Base-by-base conservation (phyloP, 2,329 filamentous ascomycete genomes). In the Penicillium sp. region DNA sequence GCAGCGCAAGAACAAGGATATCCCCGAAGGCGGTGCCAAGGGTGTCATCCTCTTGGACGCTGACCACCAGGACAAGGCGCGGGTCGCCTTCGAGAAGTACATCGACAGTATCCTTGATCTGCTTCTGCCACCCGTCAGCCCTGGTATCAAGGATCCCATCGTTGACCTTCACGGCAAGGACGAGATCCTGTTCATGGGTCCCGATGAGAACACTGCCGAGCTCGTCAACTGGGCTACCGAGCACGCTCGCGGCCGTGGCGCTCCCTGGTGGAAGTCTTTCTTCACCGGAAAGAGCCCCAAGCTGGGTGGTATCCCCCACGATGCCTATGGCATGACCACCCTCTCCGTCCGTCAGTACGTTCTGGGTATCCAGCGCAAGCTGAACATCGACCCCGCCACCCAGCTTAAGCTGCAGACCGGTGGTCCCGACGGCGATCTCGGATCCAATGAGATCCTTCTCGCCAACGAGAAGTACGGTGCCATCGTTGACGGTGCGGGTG, bases 241-340 rank as follows among this genome's bases (percentile, higher is more conserved):
- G 75, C 94, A 99, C 74, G 94, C 94, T 57, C 86, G 91, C 49
- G 79, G 80, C 58, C 87, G 94, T 65, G 92, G 92, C 43, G 94
- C 94, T 4, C 91, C 92, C 27, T 99, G 93, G 91, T 99, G 94
- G 94, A 99, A 99, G 82, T 99, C 94, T 0, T 99, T 99, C 85
- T 99, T 99, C 83, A 99, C 94, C 2, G 94, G 94, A 69, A 99
- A 99, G 83, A 96, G 91, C 65, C 94, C 92, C 49, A 94, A 90
- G 76, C 84, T 99, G 13, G 94, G 94, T 60, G 94, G 94, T 71
- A 99, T 99, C 64, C 94, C 94, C 36, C 94, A 99, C 75, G 94
- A 99, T 73, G 78, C 82, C 39, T 99, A 99, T 70, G 94, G 94
- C 67, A 99, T 99, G 94, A 99, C 94, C 1, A 97, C 94, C 0